Evolutionary conservation across 108 stramenopile species (phyloP), one percentile per base, ranked within the genome.

Genomic region (Skeletonema potamos): DNA sequence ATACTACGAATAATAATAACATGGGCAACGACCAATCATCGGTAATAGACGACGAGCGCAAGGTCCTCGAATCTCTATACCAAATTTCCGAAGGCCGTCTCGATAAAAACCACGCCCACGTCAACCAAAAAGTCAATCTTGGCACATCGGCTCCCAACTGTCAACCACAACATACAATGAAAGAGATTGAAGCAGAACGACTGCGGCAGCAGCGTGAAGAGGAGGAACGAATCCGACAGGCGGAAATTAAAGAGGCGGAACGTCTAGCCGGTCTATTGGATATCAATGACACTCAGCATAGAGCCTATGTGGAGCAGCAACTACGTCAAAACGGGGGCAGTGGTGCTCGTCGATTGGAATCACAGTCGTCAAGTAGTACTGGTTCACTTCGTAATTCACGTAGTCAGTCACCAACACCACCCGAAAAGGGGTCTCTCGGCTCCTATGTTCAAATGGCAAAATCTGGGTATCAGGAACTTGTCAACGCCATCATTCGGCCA

Each of bases 401-500:
- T 39, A 68, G 51, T 74, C 74, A 75, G 73, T 27, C 83, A 71
- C 54, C 62, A 65, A 30, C 81, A 74, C 54, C 81, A 72, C 70
- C 79, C 32, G 62, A 83, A 70, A 71, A 80, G 58, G 76, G 64
- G 37, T 70, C 74, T 3, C 36, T 69, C 17, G 74, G 79, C 10
- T 57, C 55, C 1, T 93, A 90, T 64, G 75, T 89, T 64, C 89
- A 90, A 76, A 82, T 85, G 84, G 77, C 84, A 29, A 84, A 84
- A 29, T 64, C 65, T n/a, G 86, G 86, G n/a, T 88, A 88, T 74
- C 72, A 81, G 22, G 84, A 90, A 61, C 74, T 90, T 11, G 92
- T 94, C 48, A 88, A 89, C 39, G 94, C 94, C 7, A 96, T 96
- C 58, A 92, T 95, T 26, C 83, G 94, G 17, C 77, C 77, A 22